These are phyloP conservation scores for Mycena filopes DNA, from an alignment of 768 basidiomycete genomes.

Conservation along the genomic window DNA sequence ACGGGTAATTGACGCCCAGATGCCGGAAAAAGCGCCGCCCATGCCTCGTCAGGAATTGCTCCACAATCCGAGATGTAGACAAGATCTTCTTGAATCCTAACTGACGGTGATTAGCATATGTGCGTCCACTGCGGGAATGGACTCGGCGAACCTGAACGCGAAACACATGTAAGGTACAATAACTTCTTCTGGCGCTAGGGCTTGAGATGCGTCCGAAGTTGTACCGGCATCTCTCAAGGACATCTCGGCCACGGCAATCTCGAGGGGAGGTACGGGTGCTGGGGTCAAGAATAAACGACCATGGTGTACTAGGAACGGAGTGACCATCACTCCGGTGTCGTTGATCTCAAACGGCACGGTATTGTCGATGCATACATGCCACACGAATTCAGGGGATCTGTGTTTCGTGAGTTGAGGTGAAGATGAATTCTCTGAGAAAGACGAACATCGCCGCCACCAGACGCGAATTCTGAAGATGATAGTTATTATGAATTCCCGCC, in stretches of 20 bases:
- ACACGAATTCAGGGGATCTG: conserved; percentile 86
- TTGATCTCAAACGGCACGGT: conserved; percentile 73
- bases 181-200: conserved; percentile 33
- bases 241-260: conserved; percentile 40
- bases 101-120: conserved; percentile 73
- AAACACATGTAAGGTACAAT: conserved; percentile 73
- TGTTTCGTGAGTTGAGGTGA: conserved; percentile 2
- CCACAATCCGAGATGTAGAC: conserved; percentile 89
- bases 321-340: conserved; percentile 69
- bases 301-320: conserved; percentile 81
- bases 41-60: conserved; percentile 78
- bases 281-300: conserved; percentile 68
- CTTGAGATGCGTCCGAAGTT: conserved; percentile 4
- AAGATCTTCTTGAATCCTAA: conserved; percentile 71
- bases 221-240: conserved; percentile 20
- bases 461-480: conserved; percentile 67
- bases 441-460: conserved; percentile 82
- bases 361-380: conserved; percentile 79
- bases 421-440: not conserved
- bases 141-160: conserved; percentile 57
- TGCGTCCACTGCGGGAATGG: conserved; percentile 37
- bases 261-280: conserved; percentile 48
- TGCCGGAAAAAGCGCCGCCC: conserved; percentile 56
- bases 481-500: too few species aligned
- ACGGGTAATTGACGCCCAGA: conserved; percentile 54